Conservation (phyloP, 495 filamentous ascomycete species). For the Neurospora discreta region DNA sequence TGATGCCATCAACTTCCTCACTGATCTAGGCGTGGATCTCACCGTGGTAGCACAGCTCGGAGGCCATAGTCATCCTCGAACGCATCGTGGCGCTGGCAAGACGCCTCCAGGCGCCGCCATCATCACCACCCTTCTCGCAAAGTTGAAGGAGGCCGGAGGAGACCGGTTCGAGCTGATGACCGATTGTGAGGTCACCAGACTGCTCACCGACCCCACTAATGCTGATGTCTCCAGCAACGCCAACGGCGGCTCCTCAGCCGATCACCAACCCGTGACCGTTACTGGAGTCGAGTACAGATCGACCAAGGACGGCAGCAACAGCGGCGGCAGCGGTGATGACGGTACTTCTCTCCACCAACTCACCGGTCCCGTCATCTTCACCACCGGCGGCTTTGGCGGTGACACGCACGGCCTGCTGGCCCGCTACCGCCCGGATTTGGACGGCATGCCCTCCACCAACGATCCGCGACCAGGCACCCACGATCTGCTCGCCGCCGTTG, state of each 20-base stretch:
- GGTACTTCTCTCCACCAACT: constrained; percentile 10
- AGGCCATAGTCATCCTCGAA: constrained; percentile 41
- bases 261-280: constrained; percentile 6
- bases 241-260: not conserved
- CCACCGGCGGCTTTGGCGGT: constrained; percentile 48
- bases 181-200: constrained; percentile 31
- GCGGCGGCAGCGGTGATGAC: constrained; percentile 1
- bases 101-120: constrained; percentile 44
- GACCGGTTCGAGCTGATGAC: constrained; percentile 35
- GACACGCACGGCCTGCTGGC: constrained; percentile 43
- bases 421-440: constrained; percentile 43
- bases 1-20: constrained; percentile 40
- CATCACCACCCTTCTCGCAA: constrained; percentile 35
- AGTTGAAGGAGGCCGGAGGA: constrained; percentile 28
- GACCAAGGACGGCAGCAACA: not conserved
- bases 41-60: constrained; percentile 43
- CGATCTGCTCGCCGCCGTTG: constrained; percentile 31
- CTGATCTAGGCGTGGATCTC: constrained; percentile 42
- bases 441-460: constrained; percentile 49
- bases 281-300: constrained; percentile 25
- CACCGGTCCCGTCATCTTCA: constrained; percentile 43
- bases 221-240: not conserved
- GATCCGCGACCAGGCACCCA: constrained; percentile 41
- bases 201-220: constrained; percentile 20
- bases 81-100: constrained; percentile 40